Percentiles rank a stretch among this genome's conserved stretches.
Conservation (phyloP, 352 stramenopile genomes). For the Phytopythium cucurbitacearum region DNA sequence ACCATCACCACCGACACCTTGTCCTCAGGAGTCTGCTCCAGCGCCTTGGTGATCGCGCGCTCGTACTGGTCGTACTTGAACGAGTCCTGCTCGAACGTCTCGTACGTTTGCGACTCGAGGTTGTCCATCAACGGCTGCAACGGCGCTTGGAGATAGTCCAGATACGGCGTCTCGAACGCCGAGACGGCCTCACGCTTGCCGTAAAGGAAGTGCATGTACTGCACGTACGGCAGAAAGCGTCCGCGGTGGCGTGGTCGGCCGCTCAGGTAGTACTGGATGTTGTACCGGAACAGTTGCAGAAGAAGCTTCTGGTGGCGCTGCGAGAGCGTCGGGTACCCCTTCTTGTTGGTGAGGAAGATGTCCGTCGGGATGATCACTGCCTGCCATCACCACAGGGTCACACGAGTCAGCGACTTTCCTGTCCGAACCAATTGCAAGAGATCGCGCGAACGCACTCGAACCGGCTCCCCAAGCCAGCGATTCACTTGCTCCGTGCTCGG, state of each 20-base stretch:
- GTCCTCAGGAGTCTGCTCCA: slow-evolving; percentile 47
- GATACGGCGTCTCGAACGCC: slow-evolving; percentile 90
- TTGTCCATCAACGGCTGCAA: slow-evolving; percentile 98
- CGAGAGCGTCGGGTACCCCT: slow-evolving; percentile 94
- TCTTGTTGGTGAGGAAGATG: slow-evolving; percentile 95
- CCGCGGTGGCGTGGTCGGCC: slow-evolving; percentile 68
- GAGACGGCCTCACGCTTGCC: slow-evolving; percentile 81
- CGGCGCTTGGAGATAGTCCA: slow-evolving; percentile 95
- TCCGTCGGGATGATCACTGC: slow-evolving; percentile 86
- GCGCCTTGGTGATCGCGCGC: slow-evolving; percentile 83
- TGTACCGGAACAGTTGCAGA: slow-evolving; percentile 69
- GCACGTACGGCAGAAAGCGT: slow-evolving; percentile 81
- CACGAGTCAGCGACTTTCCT: not conserved
- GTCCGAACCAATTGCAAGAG: not conserved
- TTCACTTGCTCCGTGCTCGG: slow-evolving; percentile 57
- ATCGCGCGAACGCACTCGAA: slow-evolving; percentile 34
- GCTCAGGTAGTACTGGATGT: slow-evolving; percentile 85
- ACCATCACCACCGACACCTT: slow-evolving; percentile 84
- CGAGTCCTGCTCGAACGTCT: slow-evolving; percentile 98
- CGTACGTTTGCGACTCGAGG: slow-evolving; percentile 97
- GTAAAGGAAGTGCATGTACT: slow-evolving; percentile 95
- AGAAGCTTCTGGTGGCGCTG: slow-evolving; percentile 89
- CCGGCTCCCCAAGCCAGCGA: slow-evolving; percentile 84
- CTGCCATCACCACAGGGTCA: slow-evolving; percentile 17
- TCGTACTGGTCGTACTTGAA: slow-evolving; percentile 99